These are phyloP conservation scores for Phaeosphaeria sp. DNA, from an alignment of 2,329 filamentous ascomycete genomes.

Conservation along the genomic window DNA sequence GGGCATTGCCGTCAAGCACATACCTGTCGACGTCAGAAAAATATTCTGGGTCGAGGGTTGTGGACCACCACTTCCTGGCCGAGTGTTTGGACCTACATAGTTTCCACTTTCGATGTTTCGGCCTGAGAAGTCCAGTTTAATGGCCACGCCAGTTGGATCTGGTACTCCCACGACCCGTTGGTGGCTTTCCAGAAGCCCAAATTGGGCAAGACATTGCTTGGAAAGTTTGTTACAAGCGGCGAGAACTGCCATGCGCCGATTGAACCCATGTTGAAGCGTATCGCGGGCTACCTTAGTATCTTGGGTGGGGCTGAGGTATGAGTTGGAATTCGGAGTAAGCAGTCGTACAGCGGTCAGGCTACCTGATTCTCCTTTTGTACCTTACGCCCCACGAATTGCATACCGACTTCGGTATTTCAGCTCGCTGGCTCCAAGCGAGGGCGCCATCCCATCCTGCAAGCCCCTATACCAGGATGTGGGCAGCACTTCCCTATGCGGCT, in stretches of 20 bases:
- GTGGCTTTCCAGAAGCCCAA: slow-evolving; percentile 37
- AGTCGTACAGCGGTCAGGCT: not conserved
- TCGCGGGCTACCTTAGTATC: not conserved
- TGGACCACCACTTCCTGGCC: not conserved
- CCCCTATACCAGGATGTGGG: not conserved
- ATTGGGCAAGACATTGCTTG: slow-evolving; percentile 36
- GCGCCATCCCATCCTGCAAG: not conserved
- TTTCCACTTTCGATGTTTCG: slow-evolving; percentile 34
- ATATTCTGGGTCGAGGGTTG: not conserved
- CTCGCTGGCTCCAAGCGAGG: not conserved
- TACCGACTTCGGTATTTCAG: not conserved
- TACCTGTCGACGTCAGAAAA: slow-evolving; percentile 27
- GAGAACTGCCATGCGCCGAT: slow-evolving; percentile 38
- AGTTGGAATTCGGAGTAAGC: not conserved
- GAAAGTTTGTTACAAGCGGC: slow-evolving; percentile 32
- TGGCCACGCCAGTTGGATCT: slow-evolving; percentile 42
- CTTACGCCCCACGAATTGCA: not conserved
- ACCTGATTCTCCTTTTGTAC: not conserved
- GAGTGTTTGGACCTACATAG: slow-evolving; percentile 27
- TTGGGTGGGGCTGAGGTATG: not conserved
- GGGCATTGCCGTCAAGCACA: slow-evolving; percentile 42
- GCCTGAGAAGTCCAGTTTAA: slow-evolving; percentile 40
- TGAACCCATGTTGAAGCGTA: slow-evolving; percentile 17
- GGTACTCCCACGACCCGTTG: slow-evolving; percentile 44
- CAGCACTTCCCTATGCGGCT: not conserved